Percentiles rank a stretch among this genome's conserved stretches.
These are phyloP conservation scores for Chaetomiaceae sp. DNA, from an alignment of 2,329 filamentous ascomycete genomes.

Conservation along the genomic window DNA sequence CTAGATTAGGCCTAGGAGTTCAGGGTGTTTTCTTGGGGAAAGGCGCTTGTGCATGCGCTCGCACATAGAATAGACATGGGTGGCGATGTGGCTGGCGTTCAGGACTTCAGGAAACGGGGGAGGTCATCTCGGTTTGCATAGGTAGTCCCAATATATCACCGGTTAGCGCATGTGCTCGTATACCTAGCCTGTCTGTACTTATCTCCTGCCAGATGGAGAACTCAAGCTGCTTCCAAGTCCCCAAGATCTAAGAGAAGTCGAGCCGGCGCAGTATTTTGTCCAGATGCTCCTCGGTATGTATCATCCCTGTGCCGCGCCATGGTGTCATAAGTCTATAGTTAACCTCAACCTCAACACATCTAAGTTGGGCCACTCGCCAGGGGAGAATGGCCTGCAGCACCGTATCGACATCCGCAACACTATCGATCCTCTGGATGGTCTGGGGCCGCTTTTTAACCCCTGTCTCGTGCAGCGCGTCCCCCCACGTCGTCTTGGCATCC, in stretches of 20 bases:
- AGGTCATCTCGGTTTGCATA: conserved; percentile 10
- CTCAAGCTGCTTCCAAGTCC: not conserved
- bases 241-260: conserved; percentile 12
- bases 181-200: not conserved
- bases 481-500: conserved; percentile 21
- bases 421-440: conserved; percentile 11
- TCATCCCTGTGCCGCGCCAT: conserved; percentile 2
- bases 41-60: not conserved
- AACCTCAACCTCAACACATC: conserved; percentile 15
- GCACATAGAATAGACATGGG: conserved; percentile 10
- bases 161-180: not conserved
- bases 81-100: too few species aligned
- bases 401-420: not conserved
- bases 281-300: conserved; percentile 6
- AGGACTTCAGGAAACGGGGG: conserved; percentile 10
- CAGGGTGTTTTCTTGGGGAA: not conserved
- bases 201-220: too few species aligned
- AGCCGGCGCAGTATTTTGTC: conserved; percentile 8
- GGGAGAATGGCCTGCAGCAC: conserved; percentile 14
- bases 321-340: conserved; percentile 9
- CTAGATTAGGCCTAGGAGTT: conserved; percentile 4
- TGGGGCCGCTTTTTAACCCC: conserved; percentile 11
- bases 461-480: conserved; percentile 16
- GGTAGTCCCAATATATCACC: not conserved
- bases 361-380: conserved; percentile 14